These are phyloP conservation scores for Pichia paraexigua DNA, from an alignment of 805 yeast genomes.

Conservation along the genomic window DNA sequence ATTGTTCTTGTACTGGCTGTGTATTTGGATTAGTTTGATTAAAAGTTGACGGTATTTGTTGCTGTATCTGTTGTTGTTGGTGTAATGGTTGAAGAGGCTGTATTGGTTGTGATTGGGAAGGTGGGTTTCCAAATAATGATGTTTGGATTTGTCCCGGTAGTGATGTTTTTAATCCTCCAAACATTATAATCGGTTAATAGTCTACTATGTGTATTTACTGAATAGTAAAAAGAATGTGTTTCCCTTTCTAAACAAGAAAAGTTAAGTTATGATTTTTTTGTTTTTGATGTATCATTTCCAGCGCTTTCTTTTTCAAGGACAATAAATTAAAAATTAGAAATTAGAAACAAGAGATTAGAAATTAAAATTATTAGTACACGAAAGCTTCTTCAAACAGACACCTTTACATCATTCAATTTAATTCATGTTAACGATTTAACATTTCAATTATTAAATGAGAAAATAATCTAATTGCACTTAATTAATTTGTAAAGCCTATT, in stretches of 20 bases:
- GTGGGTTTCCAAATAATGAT: background rate
- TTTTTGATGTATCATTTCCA: background rate
- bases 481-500: too few relatives aligned
- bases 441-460: too few relatives aligned
- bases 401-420: too few relatives aligned
- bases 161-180: background rate
- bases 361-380: too few relatives aligned
- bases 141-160: background rate
- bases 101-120: background rate
- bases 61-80: slow-evolving; percentile 7
- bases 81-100: background rate
- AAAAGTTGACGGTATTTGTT: slow-evolving; percentile 2
- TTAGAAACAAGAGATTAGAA: too few relatives aligned
- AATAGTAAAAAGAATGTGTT: background rate
- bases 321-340: too few relatives aligned
- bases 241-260: background rate
- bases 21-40: background rate
- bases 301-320: too few relatives aligned
- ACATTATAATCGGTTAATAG: background rate
- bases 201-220: background rate
- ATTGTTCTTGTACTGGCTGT: slow-evolving; percentile 4
- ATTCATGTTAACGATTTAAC: too few relatives aligned
- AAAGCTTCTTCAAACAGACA: too few relatives aligned
- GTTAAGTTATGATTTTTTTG: too few relatives aligned
- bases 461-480: too few relatives aligned